A percentile compares a stretch with the other conserved stretches of the same genome.
Conservation (phyloP, 2,329 filamentous ascomycete species). For the Aspergillus fructus region DNA sequence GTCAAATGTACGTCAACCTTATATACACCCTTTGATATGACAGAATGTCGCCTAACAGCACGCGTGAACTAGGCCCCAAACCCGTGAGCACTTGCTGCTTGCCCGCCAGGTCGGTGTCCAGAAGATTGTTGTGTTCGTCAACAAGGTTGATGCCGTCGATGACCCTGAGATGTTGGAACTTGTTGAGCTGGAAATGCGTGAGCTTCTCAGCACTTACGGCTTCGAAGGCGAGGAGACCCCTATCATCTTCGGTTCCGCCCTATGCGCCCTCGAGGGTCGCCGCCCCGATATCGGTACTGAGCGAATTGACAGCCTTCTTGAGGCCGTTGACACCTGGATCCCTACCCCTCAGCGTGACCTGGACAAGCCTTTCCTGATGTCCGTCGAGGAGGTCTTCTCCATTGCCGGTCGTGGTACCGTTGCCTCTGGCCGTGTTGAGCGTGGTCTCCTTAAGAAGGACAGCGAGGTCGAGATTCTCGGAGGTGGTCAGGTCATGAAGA, state of each 20-base stretch:
- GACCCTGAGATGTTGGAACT: constrained; percentile 99
- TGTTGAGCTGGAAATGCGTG: constrained; percentile 99
- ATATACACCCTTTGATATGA: neutral
- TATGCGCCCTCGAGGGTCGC: constrained; percentile 87
- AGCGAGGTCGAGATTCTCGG: constrained; percentile 92
- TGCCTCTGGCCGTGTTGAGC: constrained; percentile 94
- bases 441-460: constrained; percentile 90
- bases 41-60: constrained; percentile 19
- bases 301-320: constrained; percentile 89
- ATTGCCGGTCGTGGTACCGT: constrained; percentile 94
- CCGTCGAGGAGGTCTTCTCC: constrained; percentile 89
- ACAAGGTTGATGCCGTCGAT: constrained; percentile 97
- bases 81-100: constrained; percentile 94
- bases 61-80: constrained; percentile 70
- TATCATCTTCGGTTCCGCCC: constrained; percentile 93
- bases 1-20: constrained; percentile 71
- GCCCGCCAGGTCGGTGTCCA: constrained; percentile 98
- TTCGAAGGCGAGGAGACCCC: constrained; percentile 98
- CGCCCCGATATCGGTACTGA: constrained; percentile 79
- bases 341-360: constrained; percentile 90
- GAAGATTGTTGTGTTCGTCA: constrained; percentile 98
- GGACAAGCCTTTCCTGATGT: constrained; percentile 99
- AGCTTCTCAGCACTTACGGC: constrained; percentile 86
- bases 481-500: constrained; percentile 84
- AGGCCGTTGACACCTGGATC: constrained; percentile 92